phyloP scores from a whole-genome alignment of 352 stramenopile species.

The Globisporangium ultimum region DNA sequence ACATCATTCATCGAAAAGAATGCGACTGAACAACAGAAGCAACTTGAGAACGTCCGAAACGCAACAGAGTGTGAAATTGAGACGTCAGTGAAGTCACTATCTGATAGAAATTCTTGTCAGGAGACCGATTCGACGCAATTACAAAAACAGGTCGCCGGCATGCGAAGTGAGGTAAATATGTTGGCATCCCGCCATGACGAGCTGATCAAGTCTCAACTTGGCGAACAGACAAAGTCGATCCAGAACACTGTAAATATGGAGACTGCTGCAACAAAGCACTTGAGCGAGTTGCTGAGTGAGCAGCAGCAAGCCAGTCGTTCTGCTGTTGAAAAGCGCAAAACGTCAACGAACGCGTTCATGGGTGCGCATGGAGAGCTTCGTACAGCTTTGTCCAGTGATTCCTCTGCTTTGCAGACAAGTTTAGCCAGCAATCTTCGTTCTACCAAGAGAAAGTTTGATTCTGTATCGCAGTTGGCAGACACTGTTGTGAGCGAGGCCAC shows the following conservation, averaged over 20 bases:
- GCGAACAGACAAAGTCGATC: constrained; percentile 13
- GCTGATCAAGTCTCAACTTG: constrained; percentile 22
- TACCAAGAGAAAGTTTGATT: constrained; percentile 30
- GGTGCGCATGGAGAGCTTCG: constrained; percentile 25
- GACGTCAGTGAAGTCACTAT: constrained; percentile 28
- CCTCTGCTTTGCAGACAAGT: constrained; percentile 23
- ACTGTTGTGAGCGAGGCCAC: constrained; percentile 25
- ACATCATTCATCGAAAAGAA: constrained; percentile 40
- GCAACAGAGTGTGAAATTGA: constrained; percentile 37
- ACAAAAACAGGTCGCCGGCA: constrained; percentile 21
- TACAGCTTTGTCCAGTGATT: constrained; percentile 20
- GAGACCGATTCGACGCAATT: constrained; percentile 22
- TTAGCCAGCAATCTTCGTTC: constrained; percentile 24
- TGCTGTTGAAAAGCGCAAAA: constrained; percentile 16
- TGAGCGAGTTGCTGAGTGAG: constrained; percentile 23
- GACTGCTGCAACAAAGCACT: constrained; percentile 4
- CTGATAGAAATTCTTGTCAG: constrained; percentile 28
- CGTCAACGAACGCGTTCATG: constrained; percentile 24
- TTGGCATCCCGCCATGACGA: constrained; percentile 17
- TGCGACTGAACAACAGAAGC: constrained; percentile 26
- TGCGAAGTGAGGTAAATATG: constrained; percentile 21
- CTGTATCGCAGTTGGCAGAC: constrained; percentile 19
- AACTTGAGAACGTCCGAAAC: constrained; percentile 31
- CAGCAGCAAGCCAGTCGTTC: constrained; percentile 18
- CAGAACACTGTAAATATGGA: not conserved